Evolutionary conservation across 805 yeast genomes (phyloP).

Genomic region (Blastobotrys chiropterorum): DNA sequence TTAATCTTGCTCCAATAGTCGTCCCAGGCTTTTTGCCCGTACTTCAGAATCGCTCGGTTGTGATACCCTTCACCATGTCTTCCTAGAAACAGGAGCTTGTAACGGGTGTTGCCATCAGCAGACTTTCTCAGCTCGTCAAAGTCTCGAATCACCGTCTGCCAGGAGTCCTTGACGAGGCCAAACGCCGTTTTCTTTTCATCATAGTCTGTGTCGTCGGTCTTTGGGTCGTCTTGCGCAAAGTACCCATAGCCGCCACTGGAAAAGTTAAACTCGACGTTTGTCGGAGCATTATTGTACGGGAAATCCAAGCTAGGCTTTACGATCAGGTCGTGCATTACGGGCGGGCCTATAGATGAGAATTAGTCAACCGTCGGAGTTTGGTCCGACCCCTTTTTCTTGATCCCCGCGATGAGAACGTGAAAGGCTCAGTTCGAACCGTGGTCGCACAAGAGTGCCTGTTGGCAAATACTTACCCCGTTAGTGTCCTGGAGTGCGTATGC

Average conservation of each 20-base stretch:
- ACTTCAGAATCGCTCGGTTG: conserved; percentile 40
- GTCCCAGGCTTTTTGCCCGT: conserved; percentile 43
- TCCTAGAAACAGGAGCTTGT: conserved; percentile 43
- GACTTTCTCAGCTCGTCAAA: conserved; percentile 28
- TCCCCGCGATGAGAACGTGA: no score
- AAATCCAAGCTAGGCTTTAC: neutral
- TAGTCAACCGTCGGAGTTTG: neutral
- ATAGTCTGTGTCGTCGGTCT: conserved; percentile 39
- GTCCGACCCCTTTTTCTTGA: no score
- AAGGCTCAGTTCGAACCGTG: no score
- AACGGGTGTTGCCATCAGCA: conserved; percentile 29
- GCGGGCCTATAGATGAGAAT: no score
- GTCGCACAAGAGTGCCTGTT: no score
- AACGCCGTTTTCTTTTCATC: conserved; percentile 38
- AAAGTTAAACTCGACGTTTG: conserved; percentile 1
- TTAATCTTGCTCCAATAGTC: conserved; percentile 13
- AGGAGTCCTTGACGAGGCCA: conserved; percentile 34
- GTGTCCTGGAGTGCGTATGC: no score
- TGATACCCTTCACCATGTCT: conserved; percentile 53
- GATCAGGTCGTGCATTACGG: neutral
- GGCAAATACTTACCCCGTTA: no score
- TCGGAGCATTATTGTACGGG: neutral
- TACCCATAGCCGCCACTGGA: conserved; percentile 32
- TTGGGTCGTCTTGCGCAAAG: conserved; percentile 40
- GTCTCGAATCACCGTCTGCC: conserved; percentile 30